phyloP scores from a whole-genome alignment of 2,329 filamentous ascomycete genomes.

The Claviceps monticola region DNA sequence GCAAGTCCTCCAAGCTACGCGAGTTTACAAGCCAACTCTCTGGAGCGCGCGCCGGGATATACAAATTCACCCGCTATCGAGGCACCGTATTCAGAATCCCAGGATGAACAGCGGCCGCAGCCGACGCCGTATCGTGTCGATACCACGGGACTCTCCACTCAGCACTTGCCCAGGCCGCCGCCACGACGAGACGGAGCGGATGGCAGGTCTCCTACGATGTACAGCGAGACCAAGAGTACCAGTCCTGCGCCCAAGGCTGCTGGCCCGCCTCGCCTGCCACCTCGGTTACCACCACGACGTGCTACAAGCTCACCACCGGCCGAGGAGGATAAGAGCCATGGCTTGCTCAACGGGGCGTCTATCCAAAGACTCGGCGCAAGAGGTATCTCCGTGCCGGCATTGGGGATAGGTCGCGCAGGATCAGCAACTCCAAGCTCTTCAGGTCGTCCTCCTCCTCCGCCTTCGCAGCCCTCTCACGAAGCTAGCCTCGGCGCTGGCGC shows the following conservation, averaged over 20 bases:
- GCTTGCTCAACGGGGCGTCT: slow-evolving; percentile 39
- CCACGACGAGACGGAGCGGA: slow-evolving; percentile 32
- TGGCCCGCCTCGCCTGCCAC: slow-evolving; percentile 38
- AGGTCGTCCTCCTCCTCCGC: slow-evolving; percentile 11
- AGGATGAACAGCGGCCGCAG: slow-evolving; percentile 25
- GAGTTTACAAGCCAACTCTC: slow-evolving; percentile 14
- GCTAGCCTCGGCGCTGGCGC: slow-evolving; percentile 10
- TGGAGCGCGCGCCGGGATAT: slow-evolving; percentile 23
- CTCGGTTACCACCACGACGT: slow-evolving; percentile 20
- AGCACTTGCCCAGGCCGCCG: slow-evolving; percentile 59
- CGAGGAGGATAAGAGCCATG: neutral
- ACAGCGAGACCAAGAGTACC: slow-evolving; percentile 11
- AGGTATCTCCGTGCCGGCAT: slow-evolving; percentile 63
- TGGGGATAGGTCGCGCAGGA: slow-evolving; percentile 50
- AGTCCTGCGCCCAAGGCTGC: slow-evolving; percentile 16
- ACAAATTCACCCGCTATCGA: neutral
- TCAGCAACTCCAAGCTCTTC: slow-evolving; percentile 15
- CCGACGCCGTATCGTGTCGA: slow-evolving; percentile 55
- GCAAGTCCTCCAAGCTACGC: slow-evolving; percentile 20
- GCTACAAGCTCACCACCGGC: slow-evolving; percentile 7
- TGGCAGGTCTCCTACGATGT: slow-evolving; percentile 17
- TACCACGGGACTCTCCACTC: slow-evolving; percentile 57
- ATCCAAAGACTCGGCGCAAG: slow-evolving; percentile 53
- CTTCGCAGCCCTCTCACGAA: slow-evolving; percentile 1
- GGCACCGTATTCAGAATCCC: neutral